Evolutionary conservation across 352 stramenopile species (phyloP), one percentile per base, ranked within the genome.

Genomic region (Phytophthora sp.): DNA sequence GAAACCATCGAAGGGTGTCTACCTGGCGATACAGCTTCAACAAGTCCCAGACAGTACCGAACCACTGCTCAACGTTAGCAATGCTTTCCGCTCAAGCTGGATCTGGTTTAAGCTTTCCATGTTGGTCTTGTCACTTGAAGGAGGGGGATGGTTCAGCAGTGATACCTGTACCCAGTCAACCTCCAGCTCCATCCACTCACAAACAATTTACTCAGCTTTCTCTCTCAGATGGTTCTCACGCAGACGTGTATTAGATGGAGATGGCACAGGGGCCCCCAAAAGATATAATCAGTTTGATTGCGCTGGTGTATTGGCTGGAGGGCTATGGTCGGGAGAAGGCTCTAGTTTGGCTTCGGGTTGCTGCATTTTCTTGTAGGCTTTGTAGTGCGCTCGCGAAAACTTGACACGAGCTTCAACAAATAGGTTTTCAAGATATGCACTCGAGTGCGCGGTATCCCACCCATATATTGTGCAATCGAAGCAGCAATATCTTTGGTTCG

Each of bases 1-100:
- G 30, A 26, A 66, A 55, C 48, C 57, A 61, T 6, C 18, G 9
- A 13, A 60, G 4, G 0, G 60, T 27, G 6, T 50, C 48, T 9
- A 66, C 28, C 8, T 61, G 57, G 12, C 39, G 26, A 18, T 66
- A 54, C 11, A 66, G 26, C 0, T 21, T 45, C 35, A 64, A n/a
- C 3, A 52, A 12, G 6, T 11, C 10, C 20, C 54, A 62, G 23
- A 28, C 28, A 41, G 48, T 62, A 3, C 42, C 54, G 24, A n/a
- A 10, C 0, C 41, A 17, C 34, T 49, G 10, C 18, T 24, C 34
- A 12, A 1, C 7, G 0, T 20, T n/a, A 24, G 52, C 30, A 2
- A 58, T 46, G 1, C 15, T 23, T 17, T n/a, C n/a, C n/a, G n/a
- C n/a, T n/a, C 28, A 9, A 11, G 5, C 15, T 20, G 13, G 6